These are phyloP conservation scores for Populus nigra DNA, from an alignment of 345 rosid species.

Conservation along the genomic window DNA sequence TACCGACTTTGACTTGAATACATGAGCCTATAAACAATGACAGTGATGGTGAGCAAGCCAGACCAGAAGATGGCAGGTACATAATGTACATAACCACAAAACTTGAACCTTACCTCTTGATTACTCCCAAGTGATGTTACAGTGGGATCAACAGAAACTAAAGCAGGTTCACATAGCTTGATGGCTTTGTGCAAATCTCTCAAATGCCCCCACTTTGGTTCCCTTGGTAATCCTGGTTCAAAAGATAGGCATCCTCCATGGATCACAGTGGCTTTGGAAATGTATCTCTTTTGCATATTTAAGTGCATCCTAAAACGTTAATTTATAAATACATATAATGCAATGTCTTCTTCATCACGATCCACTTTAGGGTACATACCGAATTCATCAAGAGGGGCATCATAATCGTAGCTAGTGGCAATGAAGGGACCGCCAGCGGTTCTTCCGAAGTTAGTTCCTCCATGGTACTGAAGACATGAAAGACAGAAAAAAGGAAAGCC, in stretches of 20 bases:
- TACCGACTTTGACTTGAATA: conserved; percentile 28
- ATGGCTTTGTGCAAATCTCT: conserved; percentile 48
- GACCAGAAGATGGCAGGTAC: neutral
- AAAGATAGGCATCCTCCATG: neutral
- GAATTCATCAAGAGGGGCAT: conserved; percentile 50
- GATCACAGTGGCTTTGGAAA: neutral
- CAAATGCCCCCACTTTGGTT: conserved; percentile 48
- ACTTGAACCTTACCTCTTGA: conserved; percentile 31
- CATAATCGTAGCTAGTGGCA: conserved; percentile 53
- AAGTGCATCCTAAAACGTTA: neutral
- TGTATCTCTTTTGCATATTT: neutral
- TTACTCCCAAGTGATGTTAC: conserved; percentile 36
- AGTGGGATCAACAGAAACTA: conserved; percentile 44
- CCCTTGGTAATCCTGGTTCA: conserved; percentile 39
- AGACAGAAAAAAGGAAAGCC: neutral
- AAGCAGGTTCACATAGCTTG: conserved; percentile 42
- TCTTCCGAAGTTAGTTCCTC: conserved; percentile 50
- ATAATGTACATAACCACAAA: neutral
- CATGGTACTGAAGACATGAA: conserved; percentile 40
- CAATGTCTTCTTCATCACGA: neutral
- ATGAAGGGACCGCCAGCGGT: conserved; percentile 50
- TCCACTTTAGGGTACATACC: conserved; percentile 24
- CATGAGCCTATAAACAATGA: conserved; percentile 35
- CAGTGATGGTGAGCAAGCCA: neutral
- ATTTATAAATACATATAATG: no score